These are phyloP conservation scores for Citrus australasica DNA, from an alignment of 345 rosid genomes.

Conservation along the genomic window DNA sequence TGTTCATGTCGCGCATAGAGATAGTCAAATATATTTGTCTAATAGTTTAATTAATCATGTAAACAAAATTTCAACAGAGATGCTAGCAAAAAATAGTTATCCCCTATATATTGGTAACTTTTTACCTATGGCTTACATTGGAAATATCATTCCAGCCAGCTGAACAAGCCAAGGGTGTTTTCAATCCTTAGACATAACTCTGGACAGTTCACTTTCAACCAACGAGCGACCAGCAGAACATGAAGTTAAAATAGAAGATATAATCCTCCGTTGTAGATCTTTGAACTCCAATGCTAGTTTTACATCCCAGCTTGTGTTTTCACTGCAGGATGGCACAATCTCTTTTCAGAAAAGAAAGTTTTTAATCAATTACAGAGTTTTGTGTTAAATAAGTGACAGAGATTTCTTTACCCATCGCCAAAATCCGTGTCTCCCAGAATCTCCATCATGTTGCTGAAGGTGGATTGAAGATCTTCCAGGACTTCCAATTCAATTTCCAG, in stretches of 20 bases:
- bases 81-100: neutral
- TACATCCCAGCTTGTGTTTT: constrained; percentile 53
- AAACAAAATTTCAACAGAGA: neutral
- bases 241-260: constrained; percentile 68
- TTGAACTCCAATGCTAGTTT: constrained; percentile 55
- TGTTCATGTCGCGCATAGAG: neutral
- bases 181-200: constrained; percentile 7
- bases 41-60: neutral
- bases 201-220: constrained; percentile 47
- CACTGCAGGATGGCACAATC: constrained; percentile 36
- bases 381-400: neutral
- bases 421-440: constrained; percentile 49
- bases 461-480: constrained; percentile 52
- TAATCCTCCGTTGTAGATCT: constrained; percentile 54
- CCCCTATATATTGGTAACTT: neutral
- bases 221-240: constrained; percentile 57
- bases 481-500: constrained; percentile 61
- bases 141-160: constrained; percentile 2
- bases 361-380: neutral
- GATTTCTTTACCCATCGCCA: constrained; percentile 38
- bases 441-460: constrained; percentile 61
- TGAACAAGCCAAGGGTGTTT: neutral
- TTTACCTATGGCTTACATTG: neutral
- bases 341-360: neutral
- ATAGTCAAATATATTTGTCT: neutral